Evolutionary conservation across 371 early-diverging fungal species (phyloP), one percentile per base, ranked within the genome.

Genomic region (Zancudomyces culisetae): DNA sequence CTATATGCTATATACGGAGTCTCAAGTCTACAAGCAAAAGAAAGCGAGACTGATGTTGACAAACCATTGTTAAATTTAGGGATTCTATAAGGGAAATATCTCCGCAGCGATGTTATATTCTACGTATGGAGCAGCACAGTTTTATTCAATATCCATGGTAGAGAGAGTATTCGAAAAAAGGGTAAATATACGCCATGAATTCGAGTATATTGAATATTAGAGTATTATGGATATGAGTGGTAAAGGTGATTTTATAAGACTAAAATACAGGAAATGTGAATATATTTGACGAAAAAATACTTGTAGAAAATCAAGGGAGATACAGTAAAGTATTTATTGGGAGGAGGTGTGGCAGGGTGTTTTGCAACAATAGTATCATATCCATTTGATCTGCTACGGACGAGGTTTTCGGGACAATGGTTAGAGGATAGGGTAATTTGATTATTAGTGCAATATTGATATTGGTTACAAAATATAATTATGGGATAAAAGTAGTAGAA

Each of bases 61-160:
- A n/a, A n/a, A n/a, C n/a, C n/a, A n/a, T n/a, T n/a, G n/a, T n/a
- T n/a, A n/a, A n/a, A n/a, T 35, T 35, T 45, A 45, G 45, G 91
- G 82, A 2, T 68, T 90, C 13, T 96, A 87, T 79, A 94, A 93
- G 59, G 96, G 96, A 42, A 96, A 96, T 52, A 62, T 84, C 64
- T 73, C 89, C 1, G 96, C 94, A 1, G 87, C 83, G 60, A 86
- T 83, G 54, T 72, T 94, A 3, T 94, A 94, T 62, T 57, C 91
- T 42, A 69, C 81, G 0, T 96, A 94, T 58, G 87, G 90, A 27
- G 85, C 83, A 2, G 70, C 79, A 21, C 93, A 95, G 66, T 93
- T 95, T 56, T 70, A 78, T 55, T 68, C 77, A 0, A 90, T 83
- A 56, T 68, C 77, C 49, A 70, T 75, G 30, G 53, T 77, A 20